Conservation (phyloP, 345 rosid species). For the Eucalyptus sp. region DNA sequence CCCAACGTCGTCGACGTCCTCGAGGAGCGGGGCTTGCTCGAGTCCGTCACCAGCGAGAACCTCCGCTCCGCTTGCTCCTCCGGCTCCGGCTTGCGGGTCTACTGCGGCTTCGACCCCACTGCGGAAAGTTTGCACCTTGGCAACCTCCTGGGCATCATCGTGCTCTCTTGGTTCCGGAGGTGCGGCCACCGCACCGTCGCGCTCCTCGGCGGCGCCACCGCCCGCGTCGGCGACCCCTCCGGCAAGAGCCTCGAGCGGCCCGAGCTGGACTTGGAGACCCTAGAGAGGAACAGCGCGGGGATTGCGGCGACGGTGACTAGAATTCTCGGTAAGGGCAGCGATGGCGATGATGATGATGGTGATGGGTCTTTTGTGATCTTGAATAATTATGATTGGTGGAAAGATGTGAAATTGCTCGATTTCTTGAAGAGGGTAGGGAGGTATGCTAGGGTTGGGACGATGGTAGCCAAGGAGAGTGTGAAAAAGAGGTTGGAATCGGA, state of each 20-base stretch:
- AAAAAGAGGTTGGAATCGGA: slow-evolving; percentile 89
- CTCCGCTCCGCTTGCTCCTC: slow-evolving; percentile 55
- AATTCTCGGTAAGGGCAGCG: slow-evolving; percentile 24
- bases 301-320: slow-evolving; percentile 30
- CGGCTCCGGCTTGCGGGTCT: slow-evolving; percentile 38
- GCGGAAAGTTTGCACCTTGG: slow-evolving; percentile 93
- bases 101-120: slow-evolving; percentile 97
- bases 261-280: slow-evolving; percentile 43
- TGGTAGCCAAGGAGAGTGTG: slow-evolving; percentile 91
- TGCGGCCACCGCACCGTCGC: slow-evolving; percentile 88
- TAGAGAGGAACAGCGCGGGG: slow-evolving; percentile 51
- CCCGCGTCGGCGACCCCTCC: slow-evolving; percentile 88
- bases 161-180: slow-evolving; percentile 88
- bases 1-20: slow-evolving; percentile 62
- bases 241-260: slow-evolving; percentile 92
- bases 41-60: slow-evolving; percentile 65
- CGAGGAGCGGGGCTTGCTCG: slow-evolving; percentile 75
- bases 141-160: slow-evolving; percentile 81
- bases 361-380: slow-evolving; percentile 23
- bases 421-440: slow-evolving; percentile 73
- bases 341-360: background rate
- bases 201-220: slow-evolving; percentile 92
- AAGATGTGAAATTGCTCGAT: slow-evolving; percentile 64
- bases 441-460: slow-evolving; percentile 75
- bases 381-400: slow-evolving; percentile 98